Base-by-base conservation (phyloP, 2,329 filamentous ascomycete genomes). In the Cladosporium sp. region DNA sequence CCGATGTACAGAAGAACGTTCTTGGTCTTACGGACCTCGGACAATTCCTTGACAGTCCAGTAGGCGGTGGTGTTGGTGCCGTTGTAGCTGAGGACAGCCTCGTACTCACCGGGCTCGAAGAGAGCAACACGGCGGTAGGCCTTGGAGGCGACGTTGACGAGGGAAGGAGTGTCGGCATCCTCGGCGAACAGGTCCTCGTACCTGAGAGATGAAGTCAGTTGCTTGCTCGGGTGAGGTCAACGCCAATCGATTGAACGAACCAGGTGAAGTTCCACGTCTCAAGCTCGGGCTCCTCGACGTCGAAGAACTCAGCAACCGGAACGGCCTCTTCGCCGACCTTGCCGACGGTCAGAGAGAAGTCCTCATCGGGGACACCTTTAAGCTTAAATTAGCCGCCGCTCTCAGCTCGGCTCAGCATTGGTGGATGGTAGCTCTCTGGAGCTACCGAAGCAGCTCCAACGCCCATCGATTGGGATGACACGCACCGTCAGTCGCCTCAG, bases 1-100 rank as follows among this genome's bases (percentile, higher is more conserved):
- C 89, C 89, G 58, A 95, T 88, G 72, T 93, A 95, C 58, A 93
- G 77, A 61, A 93, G 82, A 59, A 93, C 82, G 60, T 93, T 93
- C 80, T 91, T 93, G 37, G 87, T 84, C 73, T 82, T 87, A 70
- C 86, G 84, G 68, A 81, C 76, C 53, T 82, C 78, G 34, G 81
- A 77, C 31, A 91, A 71, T 45, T 87, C 82, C 34, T 87, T 83
- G 38, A 95, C 89, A 16, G 80, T 72, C 89, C 88, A 95, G 61
- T 82, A 82, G 16, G 88, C 88, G 49, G 77, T 80, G 4, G 88
- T 93, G 56, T 76, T 84, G 66, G 82, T 78, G 56, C 81, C 81
- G 70, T 89, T 89, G 75, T 93, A 93, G 55, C 72, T 82, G 56
- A 95, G 75, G 5, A 81, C 87, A 13, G 89, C 87, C 46, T 80